Evolutionary conservation across 345 rosid genomes (phyloP).

Genomic region (Raphanus raphanistrum): DNA sequence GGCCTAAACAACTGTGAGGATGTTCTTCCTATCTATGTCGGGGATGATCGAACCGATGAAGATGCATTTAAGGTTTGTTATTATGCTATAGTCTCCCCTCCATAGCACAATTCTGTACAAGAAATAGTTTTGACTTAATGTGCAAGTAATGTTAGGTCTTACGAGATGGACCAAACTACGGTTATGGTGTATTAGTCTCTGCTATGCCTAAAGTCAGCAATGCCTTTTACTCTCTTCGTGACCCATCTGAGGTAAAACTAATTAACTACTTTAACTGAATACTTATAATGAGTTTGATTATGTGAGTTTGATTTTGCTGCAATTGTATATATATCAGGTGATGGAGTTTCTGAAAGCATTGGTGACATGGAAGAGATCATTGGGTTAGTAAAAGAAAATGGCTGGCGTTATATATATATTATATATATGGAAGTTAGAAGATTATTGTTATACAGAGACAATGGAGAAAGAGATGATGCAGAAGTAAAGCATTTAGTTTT

Average conservation of each 20-base stretch:
- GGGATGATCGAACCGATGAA: conserved; percentile 96
- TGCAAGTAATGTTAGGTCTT: conserved; percentile 54
- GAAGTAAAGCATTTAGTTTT: not conserved
- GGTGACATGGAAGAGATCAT: conserved; percentile 67
- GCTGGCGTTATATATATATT: conserved; percentile 13
- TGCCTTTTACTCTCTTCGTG: conserved; percentile 81
- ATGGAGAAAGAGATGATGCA: not conserved
- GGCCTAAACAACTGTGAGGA: conserved; percentile 69
- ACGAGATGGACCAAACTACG: conserved; percentile 63
- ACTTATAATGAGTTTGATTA: not conserved
- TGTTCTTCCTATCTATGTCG: conserved; percentile 92
- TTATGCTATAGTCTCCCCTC: not conserved
- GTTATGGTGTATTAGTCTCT: conserved; percentile 83
- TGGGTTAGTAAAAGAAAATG: conserved; percentile 24
- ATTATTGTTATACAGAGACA: conserved; percentile 19
- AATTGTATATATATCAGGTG: conserved; percentile 48
- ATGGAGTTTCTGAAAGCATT: conserved; percentile 81
- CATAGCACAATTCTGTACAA: not conserved
- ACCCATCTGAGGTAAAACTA: conserved; percentile 73
- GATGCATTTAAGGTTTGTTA: conserved; percentile 83
- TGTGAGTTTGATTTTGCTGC: not conserved
- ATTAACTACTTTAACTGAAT: not conserved
- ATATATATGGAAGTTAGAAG: conserved; percentile 18
- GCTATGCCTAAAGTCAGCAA: conserved; percentile 74
- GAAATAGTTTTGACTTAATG: not conserved